Evolutionary conservation across 306 rosid genomes (phyloP), one percentile per base, ranked within the genome.

Genomic region (Hippophae tibetana): DNA sequence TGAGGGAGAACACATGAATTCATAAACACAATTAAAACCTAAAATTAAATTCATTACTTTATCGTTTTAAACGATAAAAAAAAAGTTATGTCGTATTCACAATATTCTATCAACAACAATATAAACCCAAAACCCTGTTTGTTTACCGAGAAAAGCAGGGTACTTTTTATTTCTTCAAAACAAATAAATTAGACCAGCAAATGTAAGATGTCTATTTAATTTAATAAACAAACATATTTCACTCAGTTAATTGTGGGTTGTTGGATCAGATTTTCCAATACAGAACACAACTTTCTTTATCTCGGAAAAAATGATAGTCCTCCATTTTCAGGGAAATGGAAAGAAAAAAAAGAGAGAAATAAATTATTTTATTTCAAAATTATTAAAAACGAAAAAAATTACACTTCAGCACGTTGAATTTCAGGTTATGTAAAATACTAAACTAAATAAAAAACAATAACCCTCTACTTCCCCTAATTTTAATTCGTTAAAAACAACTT

Each of bases 131-230:
- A 64, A 50, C 61, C 23, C 8, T 11, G 25, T 59, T 64, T 72
- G 66, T 54, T 56, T 26, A 44, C 54, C 7, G 55, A 52, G 67
- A 60, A 61, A 54, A 72, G 12, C 60, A 67, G 50, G 54, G 42
- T 61, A 72, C 60, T 58, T 7, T 18, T 42, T 7, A 43, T 5
- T 31, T 42, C 4, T 47, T 47, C 13, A 63, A 26, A 8, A 38
- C 3, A 10, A 51, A 40, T 45, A 41, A 27, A 47, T 50, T 26
- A 9, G 38, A 31, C 25, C 56, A 3, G n/a, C 31, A 40, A 31
- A 31, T 31, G 38, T 14, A 2, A 13, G 13, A 10, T 25, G 13
- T 1, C 13, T 5, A 47, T 7, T 46, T 31, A 31, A 31, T 31
- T 31, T 31, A 2, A 31, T 31, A 31, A 31, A 31, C 38, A 31